Conservation (phyloP, 257 asterid species). For the Salvia miltiorrhiza region DNA sequence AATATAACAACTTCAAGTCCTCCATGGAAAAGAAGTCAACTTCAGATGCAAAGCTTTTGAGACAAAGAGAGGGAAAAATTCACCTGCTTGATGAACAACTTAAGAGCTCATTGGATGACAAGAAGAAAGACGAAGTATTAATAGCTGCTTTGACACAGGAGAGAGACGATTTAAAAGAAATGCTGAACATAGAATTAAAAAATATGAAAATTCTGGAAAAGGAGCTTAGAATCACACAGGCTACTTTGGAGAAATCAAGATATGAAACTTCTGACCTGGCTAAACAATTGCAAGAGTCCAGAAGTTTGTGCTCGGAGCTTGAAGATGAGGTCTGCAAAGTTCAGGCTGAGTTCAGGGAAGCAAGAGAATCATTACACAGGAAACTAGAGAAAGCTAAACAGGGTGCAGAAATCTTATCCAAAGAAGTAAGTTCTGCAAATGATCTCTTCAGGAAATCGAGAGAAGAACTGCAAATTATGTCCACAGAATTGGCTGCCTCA, state of each 20-base stretch:
- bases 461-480: constrained; percentile 39
- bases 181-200: constrained; percentile 35
- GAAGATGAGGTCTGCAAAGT: constrained; percentile 47
- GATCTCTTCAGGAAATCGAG: constrained; percentile 43
- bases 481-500: constrained; percentile 43
- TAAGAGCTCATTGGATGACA: constrained; percentile 38
- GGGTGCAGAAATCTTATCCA: constrained; percentile 31
- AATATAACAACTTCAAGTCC: constrained; percentile 45
- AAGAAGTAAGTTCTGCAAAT: constrained; percentile 42
- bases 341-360: constrained; percentile 44
- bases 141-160: constrained; percentile 51
- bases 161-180: constrained; percentile 41
- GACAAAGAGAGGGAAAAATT: constrained; percentile 41
- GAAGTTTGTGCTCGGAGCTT: constrained; percentile 47
- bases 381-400: constrained; percentile 41
- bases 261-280: constrained; percentile 48
- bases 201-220: constrained; percentile 42
- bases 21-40: constrained; percentile 44
- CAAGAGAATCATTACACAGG: constrained; percentile 42
- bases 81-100: constrained; percentile 53
- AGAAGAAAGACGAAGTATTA: constrained; percentile 24
- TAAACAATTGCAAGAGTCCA: constrained; percentile 47
- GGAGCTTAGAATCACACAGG: constrained; percentile 39
- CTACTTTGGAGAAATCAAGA: constrained; percentile 46
- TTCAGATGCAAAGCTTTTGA: constrained; percentile 51